Evolutionary conservation across 1,284 basidiomycete species (phyloP), one percentile per base, ranked within the genome.

Genomic region (Neotropicomus parvogracilis): DNA sequence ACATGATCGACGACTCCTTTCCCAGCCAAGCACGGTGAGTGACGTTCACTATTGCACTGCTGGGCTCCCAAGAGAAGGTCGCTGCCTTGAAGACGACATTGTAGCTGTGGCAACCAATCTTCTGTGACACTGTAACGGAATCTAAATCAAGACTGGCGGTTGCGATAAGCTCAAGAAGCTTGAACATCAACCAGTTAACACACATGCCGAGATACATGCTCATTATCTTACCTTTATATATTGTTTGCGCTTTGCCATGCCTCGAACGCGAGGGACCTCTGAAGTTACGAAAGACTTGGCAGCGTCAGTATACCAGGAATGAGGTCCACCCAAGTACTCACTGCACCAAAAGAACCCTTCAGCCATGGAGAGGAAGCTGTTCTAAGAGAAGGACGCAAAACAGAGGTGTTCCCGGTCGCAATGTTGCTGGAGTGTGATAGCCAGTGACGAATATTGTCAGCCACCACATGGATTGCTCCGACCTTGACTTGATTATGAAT

Each of bases 1-100:
- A 65, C 35, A 20, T 33, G 6, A 7, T 17, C 21, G 50, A 34
- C 12, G 35, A 77, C 68, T 47, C 74, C 66, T 38, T 65, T 27
- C 85, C 85, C 12, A 86, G 62, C 72, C 77, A 77, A 42, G 73
- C 64, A 29, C 66, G 67, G 59, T 85, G 82, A 3, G 79, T 60
- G 9, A 62, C 53, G 54, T 74, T 74, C 20, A 60, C 56, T 9
- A 65, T 65, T 8, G 77, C 69, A 44, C 78, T 68, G 46, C 82
- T 83, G 36, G 77, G 69, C 38, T 68, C 70, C 28, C 70, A 70
- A 46, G 61, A 59, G 27, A 77, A 53, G 1, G 55, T 53, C 8
- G 77, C 57, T 28, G 73, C 61, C 34, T 70, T 67, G 16, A 82
- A 55, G 34, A 69, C 61, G n/a, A 74, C 55, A 33, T 66, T 69